phyloP scores from a whole-genome alignment of 352 stramenopile species.

The Globisporangium irregulare region DNA sequence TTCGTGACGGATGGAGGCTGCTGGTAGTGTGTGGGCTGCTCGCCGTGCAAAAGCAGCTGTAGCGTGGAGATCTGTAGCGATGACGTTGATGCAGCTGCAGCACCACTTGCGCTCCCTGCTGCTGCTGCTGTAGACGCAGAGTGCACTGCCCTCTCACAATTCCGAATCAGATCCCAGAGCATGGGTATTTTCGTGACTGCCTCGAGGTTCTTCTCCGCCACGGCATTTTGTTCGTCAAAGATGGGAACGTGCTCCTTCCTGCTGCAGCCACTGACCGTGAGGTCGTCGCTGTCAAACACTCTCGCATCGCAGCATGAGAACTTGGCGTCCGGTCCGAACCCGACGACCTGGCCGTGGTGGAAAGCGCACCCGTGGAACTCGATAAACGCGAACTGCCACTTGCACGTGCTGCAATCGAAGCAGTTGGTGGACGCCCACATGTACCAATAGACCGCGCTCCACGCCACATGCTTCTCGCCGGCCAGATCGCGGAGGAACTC shows the following conservation, averaged over 20 bases:
- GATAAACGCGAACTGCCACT: constrained; percentile 34
- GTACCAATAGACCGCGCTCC: constrained; percentile 77
- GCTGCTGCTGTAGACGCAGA: not conserved
- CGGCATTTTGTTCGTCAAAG: constrained; percentile 8
- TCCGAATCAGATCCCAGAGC: constrained; percentile 38
- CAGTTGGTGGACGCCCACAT: constrained; percentile 65
- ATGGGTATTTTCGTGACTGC: constrained; percentile 27
- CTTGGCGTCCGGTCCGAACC: constrained; percentile 35
- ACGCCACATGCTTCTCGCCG: constrained; percentile 42
- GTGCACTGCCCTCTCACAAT: constrained; percentile 8
- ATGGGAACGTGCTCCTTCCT: constrained; percentile 32
- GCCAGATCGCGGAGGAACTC: constrained; percentile 40
- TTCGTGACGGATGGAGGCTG: not conserved
- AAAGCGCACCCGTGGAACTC: constrained; percentile 44
- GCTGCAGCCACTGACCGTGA: constrained; percentile 40
- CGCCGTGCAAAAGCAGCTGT: constrained; percentile 8
- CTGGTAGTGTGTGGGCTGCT: not conserved
- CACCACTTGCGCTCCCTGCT: not conserved
- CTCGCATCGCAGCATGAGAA: constrained; percentile 48
- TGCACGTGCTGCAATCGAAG: constrained; percentile 55
- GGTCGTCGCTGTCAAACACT: constrained; percentile 50
- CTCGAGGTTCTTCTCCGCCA: constrained; percentile 15
- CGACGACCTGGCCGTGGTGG: constrained; percentile 41
- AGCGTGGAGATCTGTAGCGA: constrained; percentile 1
- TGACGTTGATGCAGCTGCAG: not conserved